Evolutionary conservation across 108 stramenopile genomes (phyloP).

Genomic region (Bacterosira constricta): DNA sequence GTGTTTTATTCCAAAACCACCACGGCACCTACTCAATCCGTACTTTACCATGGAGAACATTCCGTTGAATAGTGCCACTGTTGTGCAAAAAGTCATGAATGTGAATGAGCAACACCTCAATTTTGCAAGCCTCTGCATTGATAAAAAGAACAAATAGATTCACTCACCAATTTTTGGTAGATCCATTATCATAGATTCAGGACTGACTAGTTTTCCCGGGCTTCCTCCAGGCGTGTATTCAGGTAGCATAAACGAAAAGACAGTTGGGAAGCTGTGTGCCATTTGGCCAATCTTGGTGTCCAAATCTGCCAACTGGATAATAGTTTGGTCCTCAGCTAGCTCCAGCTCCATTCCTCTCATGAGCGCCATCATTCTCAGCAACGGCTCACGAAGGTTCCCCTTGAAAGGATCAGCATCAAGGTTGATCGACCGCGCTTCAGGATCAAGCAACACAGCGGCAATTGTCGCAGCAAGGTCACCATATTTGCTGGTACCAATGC

Average conservation of each 20-base stretch:
- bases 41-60: conserved; percentile 56
- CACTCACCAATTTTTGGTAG: conserved; percentile 44
- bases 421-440: conserved; percentile 46
- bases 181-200: conserved; percentile 40
- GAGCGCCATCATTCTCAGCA: conserved; percentile 55
- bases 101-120: neutral
- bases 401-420: conserved; percentile 62
- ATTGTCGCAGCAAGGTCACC: conserved; percentile 68
- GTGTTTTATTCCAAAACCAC: conserved; percentile 37
- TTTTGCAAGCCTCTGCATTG: neutral
- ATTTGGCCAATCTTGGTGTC: conserved; percentile 51
- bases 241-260: conserved; percentile 63
- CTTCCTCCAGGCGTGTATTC: conserved; percentile 52
- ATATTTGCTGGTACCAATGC: conserved; percentile 47
- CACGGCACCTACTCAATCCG: conserved; percentile 53
- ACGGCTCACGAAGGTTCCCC: conserved; percentile 60
- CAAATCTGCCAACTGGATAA: conserved; percentile 31
- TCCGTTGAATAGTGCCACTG: conserved; percentile 49
- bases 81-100: neutral
- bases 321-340: conserved; percentile 22
- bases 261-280: conserved; percentile 52
- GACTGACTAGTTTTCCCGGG: conserved; percentile 40
- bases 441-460: conserved; percentile 63
- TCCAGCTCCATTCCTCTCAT: conserved; percentile 57
- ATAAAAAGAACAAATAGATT: neutral